These are phyloP conservation scores for Hibiscus mutabilis DNA, from an alignment of 345 rosid genomes.

Conservation along the genomic window DNA sequence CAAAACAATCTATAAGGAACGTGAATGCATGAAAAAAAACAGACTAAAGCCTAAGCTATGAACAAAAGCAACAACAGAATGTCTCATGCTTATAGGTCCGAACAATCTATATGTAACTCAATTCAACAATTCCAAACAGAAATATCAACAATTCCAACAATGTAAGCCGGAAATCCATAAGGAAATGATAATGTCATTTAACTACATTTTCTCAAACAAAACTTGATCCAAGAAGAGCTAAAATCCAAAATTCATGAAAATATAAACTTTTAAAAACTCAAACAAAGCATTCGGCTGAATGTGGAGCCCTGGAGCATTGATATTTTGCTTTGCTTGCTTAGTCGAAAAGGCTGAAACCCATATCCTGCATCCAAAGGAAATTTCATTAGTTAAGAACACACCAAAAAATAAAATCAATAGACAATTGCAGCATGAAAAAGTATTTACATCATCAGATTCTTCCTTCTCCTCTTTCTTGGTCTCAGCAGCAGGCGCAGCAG, in stretches of 20 bases:
- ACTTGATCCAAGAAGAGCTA: constrained; percentile 10
- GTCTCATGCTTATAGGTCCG: too few relatives aligned
- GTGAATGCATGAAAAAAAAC: too few relatives aligned
- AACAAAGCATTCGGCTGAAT: neutral
- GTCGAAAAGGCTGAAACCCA: constrained; percentile 84
- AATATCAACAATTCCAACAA: too few relatives aligned
- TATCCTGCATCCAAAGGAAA: constrained; percentile 39
- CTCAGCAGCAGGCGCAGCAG: constrained; percentile 45
- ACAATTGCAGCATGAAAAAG: too few relatives aligned
- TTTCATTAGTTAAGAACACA: neutral
- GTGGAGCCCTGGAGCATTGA: neutral
- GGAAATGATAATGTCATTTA: constrained; percentile 10
- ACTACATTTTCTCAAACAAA: constrained; percentile 21
- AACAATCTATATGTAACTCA: too few relatives aligned
- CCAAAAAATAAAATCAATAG: neutral
- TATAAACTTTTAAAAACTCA: neutral
- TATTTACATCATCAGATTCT: constrained; percentile 60
- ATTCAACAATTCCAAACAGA: too few relatives aligned
- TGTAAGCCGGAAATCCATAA: too few relatives aligned
- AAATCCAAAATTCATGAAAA: neutral
- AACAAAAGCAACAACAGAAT: too few relatives aligned
- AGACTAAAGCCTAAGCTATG: too few relatives aligned
- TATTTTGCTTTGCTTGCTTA: constrained; percentile 24
- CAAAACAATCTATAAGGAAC: too few relatives aligned
- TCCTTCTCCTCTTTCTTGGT: constrained; percentile 72